Evolutionary conservation across 768 basidiomycete genomes (phyloP).

Genomic region (Tulasnella sp.): DNA sequence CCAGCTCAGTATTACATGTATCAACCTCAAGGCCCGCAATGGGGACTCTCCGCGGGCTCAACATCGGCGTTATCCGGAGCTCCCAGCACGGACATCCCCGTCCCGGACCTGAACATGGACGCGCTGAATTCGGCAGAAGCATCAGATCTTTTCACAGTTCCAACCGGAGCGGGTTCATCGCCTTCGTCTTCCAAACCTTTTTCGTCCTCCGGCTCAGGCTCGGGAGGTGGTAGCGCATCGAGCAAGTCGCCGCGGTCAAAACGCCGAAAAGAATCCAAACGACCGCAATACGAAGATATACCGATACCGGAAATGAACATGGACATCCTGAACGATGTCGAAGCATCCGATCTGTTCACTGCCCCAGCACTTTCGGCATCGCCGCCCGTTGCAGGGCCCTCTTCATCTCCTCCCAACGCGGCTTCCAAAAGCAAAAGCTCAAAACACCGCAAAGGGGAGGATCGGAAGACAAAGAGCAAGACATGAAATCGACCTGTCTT

Average conservation of each 20-base stretch:
- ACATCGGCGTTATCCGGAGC: neutral
- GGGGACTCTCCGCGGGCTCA: neutral
- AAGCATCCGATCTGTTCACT: neutral
- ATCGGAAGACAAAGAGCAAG: neutral
- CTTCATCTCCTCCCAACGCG: neutral
- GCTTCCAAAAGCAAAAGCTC: neutral
- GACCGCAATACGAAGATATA: neutral
- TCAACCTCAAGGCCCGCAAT: neutral
- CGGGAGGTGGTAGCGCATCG: neutral
- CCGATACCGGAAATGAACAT: neutral
- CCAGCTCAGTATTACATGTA: too few relatives aligned
- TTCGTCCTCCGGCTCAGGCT: neutral
- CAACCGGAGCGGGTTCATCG: neutral
- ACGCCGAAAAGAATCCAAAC: neutral
- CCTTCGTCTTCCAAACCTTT: neutral
- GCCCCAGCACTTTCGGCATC: neutral
- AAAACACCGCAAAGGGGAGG: neutral
- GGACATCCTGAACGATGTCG: neutral
- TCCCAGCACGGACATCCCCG: neutral
- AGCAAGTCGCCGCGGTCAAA: too few relatives aligned
- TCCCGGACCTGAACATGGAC: conserved; percentile 11
- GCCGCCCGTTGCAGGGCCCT: neutral
- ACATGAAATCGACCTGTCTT: neutral
- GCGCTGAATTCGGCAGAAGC: neutral
- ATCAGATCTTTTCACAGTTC: neutral